Base-by-base conservation (phyloP, 805 yeast genomes). In the Hagleromyces aurorensis region DNA sequence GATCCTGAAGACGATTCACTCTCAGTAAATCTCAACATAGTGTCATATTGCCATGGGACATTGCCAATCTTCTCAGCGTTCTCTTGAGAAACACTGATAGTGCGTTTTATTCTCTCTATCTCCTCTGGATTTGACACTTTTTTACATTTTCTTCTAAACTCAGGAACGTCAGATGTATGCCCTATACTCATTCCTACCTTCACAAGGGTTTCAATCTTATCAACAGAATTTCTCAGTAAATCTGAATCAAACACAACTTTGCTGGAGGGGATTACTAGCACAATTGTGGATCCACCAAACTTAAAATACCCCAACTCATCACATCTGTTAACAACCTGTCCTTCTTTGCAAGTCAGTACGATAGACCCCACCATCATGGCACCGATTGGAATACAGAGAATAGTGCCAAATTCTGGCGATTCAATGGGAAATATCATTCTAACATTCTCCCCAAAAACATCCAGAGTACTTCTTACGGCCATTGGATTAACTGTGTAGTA, bases 341-440 rank as follows among this genome's bases (percentile, higher is more conserved):
- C 85, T 25, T 67, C 70, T 30, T 68, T 51, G 10, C 75, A 78
- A 0, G 89, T 77, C 16, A 89, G 54, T 0, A 85, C 69, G 2
- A 79, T 86, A 2, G 94, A 79, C 0, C 97, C 97, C 3, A 89
- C 98, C 96, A 89, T 86, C 97, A 91, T 89, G 0, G 98, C 98
- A 19, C 98, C 98, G 4, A 89, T 84, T 5, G 91, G 75, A 13
- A 85, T 72, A 59, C 83, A 67, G 38, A 81, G 61, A 12, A 89
- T 80, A 0, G 70, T 66, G 0, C 96, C 96, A 52, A 84, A 87
- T n/a, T 69, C 62, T 18, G 68, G 64, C 1, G 94, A 73, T 17
- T 80, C 72, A 13, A 89, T 75, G 0, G 94, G 86, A 2, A 87
- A 65, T 2, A 86, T 60, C 4, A 78, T 77, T 21, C 97, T 66